Evolutionary conservation across 192 early-diverging fungal genomes (phyloP).

Genomic region (Martensiomyces pterosporus): DNA sequence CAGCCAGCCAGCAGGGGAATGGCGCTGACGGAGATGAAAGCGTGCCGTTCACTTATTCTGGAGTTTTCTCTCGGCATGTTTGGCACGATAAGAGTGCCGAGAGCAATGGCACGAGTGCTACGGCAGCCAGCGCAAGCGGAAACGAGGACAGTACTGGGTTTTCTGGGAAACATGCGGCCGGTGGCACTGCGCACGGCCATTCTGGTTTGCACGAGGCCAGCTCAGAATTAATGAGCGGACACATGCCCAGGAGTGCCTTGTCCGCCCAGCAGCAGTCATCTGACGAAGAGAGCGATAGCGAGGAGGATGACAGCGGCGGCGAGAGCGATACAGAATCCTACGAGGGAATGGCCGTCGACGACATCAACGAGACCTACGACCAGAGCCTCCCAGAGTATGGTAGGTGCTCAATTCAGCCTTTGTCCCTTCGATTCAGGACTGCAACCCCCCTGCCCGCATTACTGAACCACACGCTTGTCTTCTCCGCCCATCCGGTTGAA

Average conservation of each 20-base stretch:
- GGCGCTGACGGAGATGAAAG: constrained; percentile 7
- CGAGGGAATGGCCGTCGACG: constrained; percentile 48
- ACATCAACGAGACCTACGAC: constrained; percentile 51
- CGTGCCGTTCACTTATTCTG: constrained; percentile 46
- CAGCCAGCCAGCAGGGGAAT: constrained; percentile 2
- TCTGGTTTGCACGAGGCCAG: constrained; percentile 11
- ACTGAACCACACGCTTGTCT: constrained; percentile 1
- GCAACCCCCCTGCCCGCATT: too few relatives aligned
- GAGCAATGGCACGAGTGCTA: background rate
- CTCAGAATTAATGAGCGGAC: constrained; percentile 11
- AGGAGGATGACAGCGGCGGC: constrained; percentile 10
- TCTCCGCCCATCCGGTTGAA: background rate
- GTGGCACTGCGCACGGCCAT: constrained; percentile 4
- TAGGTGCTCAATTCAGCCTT: constrained; percentile 1
- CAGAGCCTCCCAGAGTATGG: constrained; percentile 47
- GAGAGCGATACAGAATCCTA: constrained; percentile 42
- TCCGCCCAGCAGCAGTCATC: constrained; percentile 1
- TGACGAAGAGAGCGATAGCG: constrained; percentile 18
- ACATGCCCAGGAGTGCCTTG: too few relatives aligned
- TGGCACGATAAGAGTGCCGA: constrained; percentile 11
- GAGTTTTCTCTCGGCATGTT: constrained; percentile 34
- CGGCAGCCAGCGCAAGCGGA: background rate
- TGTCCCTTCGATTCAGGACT: background rate
- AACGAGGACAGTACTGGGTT: background rate
- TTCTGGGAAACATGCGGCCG: constrained; percentile 4